phyloP scores from a whole-genome alignment of 2,329 filamentous ascomycete species.

The Dendrostoma leiphaemia region DNA sequence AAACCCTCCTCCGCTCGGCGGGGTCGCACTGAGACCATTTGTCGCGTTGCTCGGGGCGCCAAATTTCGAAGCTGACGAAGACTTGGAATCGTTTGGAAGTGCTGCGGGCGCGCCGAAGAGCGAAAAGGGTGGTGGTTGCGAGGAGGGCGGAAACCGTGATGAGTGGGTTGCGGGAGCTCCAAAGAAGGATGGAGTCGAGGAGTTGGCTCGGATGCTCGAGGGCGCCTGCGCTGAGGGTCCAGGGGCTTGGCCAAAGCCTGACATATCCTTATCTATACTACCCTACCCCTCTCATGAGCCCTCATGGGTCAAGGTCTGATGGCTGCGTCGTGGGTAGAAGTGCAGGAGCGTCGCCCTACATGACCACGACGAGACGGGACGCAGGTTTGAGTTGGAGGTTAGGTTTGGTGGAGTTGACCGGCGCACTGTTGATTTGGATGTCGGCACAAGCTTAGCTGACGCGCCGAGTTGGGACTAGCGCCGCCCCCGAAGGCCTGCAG shows the following conservation, averaged over 20 bases:
- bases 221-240: slow-evolving; percentile 20
- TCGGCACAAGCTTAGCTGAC: slow-evolving; percentile 2
- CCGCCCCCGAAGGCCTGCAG: neutral
- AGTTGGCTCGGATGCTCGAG: slow-evolving; percentile 12
- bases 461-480: slow-evolving; percentile 10
- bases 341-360: slow-evolving; percentile 1
- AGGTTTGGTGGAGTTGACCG: slow-evolving; percentile 10
- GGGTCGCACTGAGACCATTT: slow-evolving; percentile 1
- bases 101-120: slow-evolving; percentile 12
- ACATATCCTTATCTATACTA: slow-evolving; percentile 14
- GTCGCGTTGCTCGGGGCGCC: neutral
- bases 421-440: slow-evolving; percentile 10
- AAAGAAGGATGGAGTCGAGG: slow-evolving; percentile 17
- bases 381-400: neutral
- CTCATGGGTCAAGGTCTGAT: neutral
- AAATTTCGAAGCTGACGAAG: neutral
- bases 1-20: slow-evolving; percentile 3
- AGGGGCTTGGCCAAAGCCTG: slow-evolving; percentile 20
- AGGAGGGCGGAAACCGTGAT: slow-evolving; percentile 9
- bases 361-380: neutral
- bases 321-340: slow-evolving; percentile 1
- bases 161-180: slow-evolving; percentile 14
- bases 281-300: slow-evolving; percentile 3
- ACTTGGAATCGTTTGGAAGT: neutral
- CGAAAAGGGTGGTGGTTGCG: slow-evolving; percentile 3